Base-by-base conservation (phyloP, 495 filamentous ascomycete species). In the Tuber magnatum region DNA sequence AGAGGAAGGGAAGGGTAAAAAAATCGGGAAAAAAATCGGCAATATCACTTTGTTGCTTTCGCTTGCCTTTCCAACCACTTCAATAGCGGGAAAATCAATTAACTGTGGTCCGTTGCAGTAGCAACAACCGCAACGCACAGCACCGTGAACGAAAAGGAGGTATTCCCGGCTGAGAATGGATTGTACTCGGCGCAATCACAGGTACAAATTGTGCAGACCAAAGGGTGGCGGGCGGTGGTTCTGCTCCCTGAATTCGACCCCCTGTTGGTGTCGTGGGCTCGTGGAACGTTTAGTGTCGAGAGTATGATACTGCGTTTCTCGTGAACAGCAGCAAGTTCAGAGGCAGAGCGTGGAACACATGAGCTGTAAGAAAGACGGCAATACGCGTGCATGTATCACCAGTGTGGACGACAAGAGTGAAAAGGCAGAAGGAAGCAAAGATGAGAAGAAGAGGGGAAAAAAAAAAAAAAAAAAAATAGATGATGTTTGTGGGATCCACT, bases 41-140 rank as follows among this genome's bases (percentile, higher is more conserved):
- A 65, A 65, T 65, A 65, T 65, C 56, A 65, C 56, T 65, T 65
- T 35, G 28, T 65, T 35, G 56, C 35, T 35, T 20, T 65, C 28
- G 56, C 56, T 35, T 10, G 51, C 12, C n/a, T 28, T n/a, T 14
- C 56, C 28, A 65, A 65, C 56, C 28, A 20, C 56, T 18, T 28
- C 56, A 20, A 65, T 7, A 65, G 56, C 56, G 28, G 56, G 28
- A 65, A 18, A 35, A 65, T 65, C 56, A 65, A 35, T 65, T 28
- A 65, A 65, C 32, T 35, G 56, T 65, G 56, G 56, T 32, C 56
- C 56, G 56, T 65, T 65, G 56, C 56, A 65, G 56, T 35, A 65
- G 56, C 56, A 65, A 65, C 56, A 65, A 65, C 56, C 28, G 56
- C 18, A 61, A 1, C 16, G 44, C 22, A 48, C 18, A 18, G 24